phyloP scores from a whole-genome alignment of 495 filamentous ascomycete species.

The Melanomma pulvis-pyrius region DNA sequence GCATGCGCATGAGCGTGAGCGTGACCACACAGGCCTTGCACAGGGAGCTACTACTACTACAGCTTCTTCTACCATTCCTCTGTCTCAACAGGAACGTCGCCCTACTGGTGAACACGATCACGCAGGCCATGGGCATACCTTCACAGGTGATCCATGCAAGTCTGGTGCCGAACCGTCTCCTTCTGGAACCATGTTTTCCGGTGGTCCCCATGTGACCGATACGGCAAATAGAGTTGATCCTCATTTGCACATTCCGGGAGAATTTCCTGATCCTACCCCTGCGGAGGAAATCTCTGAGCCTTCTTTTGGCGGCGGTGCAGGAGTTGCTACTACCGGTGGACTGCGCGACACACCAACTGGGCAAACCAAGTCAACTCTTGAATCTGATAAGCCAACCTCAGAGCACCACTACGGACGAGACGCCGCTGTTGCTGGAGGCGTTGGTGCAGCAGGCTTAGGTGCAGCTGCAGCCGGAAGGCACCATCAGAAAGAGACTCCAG shows the following conservation, averaged over 20 bases:
- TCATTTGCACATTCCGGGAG: constrained; percentile 35
- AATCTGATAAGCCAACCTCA: neutral
- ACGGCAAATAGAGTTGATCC: constrained; percentile 36
- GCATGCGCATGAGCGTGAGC: neutral
- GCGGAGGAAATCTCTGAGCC: constrained; percentile 6
- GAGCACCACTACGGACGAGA: constrained; percentile 40
- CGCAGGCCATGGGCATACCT: constrained; percentile 24
- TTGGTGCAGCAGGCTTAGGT: constrained; percentile 29
- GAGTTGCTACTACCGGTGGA: neutral
- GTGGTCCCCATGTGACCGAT: constrained; percentile 29
- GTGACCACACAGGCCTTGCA: neutral
- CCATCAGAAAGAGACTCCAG: constrained; percentile 11
- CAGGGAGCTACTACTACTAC: neutral
- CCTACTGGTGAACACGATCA: constrained; percentile 22
- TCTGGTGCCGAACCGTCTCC: neutral
- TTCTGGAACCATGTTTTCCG: constrained; percentile 5
- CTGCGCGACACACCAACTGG: no score
- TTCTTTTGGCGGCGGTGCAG: neutral
- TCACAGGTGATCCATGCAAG: constrained; percentile 23
- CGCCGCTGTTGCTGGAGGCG: constrained; percentile 30
- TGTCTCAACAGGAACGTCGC: neutral
- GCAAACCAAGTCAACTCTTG: no score
- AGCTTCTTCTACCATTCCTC: neutral
- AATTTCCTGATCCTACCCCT: constrained; percentile 29
- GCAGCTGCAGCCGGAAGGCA: constrained; percentile 9